Conservation (phyloP, 129 eudicot genomes). For the Flaveria ramosissima region DNA sequence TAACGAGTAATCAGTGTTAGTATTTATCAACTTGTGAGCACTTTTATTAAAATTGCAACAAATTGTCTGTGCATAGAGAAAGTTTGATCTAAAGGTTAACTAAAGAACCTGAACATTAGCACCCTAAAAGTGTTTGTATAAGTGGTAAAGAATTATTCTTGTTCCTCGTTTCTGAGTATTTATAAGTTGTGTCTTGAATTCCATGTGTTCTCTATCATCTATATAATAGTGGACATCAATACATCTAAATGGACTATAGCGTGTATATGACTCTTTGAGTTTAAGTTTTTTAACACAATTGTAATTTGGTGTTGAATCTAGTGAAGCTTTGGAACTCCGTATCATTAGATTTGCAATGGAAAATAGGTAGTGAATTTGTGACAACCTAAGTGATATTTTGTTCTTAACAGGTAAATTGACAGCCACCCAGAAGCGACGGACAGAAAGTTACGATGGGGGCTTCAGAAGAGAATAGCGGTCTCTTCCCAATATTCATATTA, state of each 20-base stretch:
- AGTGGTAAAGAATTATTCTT: neutral
- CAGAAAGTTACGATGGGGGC: conserved; percentile 60
- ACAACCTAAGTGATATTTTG: neutral
- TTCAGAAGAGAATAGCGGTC: conserved; percentile 75
- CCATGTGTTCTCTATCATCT: neutral
- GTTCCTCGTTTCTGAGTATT: neutral
- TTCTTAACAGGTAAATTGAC: conserved; percentile 42
- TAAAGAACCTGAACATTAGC: neutral
- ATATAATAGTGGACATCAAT: neutral
- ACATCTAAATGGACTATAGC: neutral
- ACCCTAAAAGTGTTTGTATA: neutral
- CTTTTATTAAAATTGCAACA: conserved; percentile 1
- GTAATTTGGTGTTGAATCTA: neutral
- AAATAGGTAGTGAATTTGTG: neutral
- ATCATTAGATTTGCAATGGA: neutral
- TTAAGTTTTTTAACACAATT: neutral
- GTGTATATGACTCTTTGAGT: neutral
- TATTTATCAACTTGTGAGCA: conserved; percentile 8
- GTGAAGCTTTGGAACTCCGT: neutral
- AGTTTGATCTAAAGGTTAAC: neutral
- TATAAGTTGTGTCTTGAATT: neutral
- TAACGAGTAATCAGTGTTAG: conserved; percentile 8
- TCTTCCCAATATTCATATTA: conserved; percentile 90
- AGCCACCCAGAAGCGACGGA: conserved; percentile 14
- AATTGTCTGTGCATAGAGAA: neutral